Evolutionary conservation across 139 green algal genomes (phyloP).

Genomic region (Auxenochlorella pyrenoidosa): DNA sequence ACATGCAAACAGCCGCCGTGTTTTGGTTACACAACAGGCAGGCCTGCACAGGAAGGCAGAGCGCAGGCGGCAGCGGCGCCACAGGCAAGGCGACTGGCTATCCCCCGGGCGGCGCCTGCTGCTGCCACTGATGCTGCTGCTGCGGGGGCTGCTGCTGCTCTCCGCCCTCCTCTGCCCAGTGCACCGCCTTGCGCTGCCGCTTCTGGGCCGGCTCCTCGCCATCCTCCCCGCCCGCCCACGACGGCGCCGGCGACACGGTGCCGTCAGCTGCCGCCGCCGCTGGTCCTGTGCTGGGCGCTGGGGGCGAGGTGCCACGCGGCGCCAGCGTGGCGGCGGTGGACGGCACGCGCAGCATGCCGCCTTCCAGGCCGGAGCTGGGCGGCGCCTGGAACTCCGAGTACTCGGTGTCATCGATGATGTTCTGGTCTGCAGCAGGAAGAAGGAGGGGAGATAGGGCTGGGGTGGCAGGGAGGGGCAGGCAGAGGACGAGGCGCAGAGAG

Average conservation of each 20-base stretch:
- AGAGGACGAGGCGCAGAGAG: too few species aligned
- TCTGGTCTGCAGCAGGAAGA: slow-evolving; percentile 18
- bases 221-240: neutral
- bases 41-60: too few species aligned
- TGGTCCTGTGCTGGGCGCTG: too few species aligned
- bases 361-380: neutral
- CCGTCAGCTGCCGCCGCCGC: neutral
- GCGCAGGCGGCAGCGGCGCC: neutral
- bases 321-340: neutral
- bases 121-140: slow-evolving; percentile 19
- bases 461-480: neutral
- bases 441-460: neutral
- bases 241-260: neutral
- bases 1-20: too few species aligned
- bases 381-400: neutral
- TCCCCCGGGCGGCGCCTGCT: neutral
- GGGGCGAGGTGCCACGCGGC: neutral
- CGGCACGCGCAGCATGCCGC: slow-evolving; percentile 13
- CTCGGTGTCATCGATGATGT: slow-evolving; percentile 23
- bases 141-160: neutral
- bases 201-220: slow-evolving; percentile 30
- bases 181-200: slow-evolving; percentile 18
- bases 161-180: slow-evolving; percentile 1
- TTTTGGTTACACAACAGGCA: too few species aligned
- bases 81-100: neutral